phyloP scores from a whole-genome alignment of 23 red algal genomes.

The Gracilaria domingensis region DNA sequence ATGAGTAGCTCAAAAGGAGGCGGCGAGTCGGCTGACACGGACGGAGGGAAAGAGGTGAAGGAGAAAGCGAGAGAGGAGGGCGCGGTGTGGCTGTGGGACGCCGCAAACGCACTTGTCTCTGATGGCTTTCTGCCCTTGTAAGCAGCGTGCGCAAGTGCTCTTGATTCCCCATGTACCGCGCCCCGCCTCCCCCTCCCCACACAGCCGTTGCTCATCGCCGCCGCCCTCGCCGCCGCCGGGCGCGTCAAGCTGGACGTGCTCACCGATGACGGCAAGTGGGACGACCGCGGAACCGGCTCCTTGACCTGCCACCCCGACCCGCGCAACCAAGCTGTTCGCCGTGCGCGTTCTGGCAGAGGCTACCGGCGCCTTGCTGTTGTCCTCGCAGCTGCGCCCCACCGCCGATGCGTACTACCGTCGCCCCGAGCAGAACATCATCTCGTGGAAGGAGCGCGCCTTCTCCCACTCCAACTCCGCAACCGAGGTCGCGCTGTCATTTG shows the following conservation, averaged over 20 bases:
- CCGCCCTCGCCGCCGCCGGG: slow-evolving; percentile 18
- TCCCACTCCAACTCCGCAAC: slow-evolving; percentile 6
- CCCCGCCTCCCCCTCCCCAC: too few species aligned
- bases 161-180: too few species aligned
- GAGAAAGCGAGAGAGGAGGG: too few species aligned
- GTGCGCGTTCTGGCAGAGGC: slow-evolving; percentile 39
- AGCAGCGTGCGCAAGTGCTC: too few species aligned
- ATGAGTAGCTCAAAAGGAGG: too few species aligned
- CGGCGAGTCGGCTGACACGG: too few species aligned
- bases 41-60: too few species aligned
- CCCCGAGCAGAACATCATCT: slow-evolving; percentile 54
- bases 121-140: too few species aligned
- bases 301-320: slow-evolving; percentile 40
- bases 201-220: too few species aligned
- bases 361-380: slow-evolving; percentile 14
- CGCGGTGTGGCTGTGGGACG: too few species aligned
- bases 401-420: slow-evolving; percentile 33
- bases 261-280: slow-evolving; percentile 51
- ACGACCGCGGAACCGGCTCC: slow-evolving; percentile 51
- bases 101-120: too few species aligned
- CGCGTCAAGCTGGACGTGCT: slow-evolving; percentile 69
- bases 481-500: slow-evolving; percentile 50
- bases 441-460: slow-evolving; percentile 47
- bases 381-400: slow-evolving; percentile 23
- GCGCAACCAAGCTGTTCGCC: slow-evolving; percentile 19